Conservation (phyloP, 495 filamentous ascomycete species). For the Viridothelium virens region DNA sequence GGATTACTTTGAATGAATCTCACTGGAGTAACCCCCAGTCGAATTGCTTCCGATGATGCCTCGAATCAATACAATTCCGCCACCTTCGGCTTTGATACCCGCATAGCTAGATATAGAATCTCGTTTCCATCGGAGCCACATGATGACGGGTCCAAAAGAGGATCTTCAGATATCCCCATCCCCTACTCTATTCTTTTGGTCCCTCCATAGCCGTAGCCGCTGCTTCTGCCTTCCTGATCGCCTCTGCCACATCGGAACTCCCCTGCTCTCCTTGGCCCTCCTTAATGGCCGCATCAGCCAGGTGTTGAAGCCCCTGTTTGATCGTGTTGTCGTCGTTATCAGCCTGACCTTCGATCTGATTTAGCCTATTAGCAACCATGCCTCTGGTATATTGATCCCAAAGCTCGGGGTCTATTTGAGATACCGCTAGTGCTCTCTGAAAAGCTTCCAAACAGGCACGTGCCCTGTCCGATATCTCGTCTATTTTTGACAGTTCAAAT, state of each 20-base stretch:
- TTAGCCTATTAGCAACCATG: background rate
- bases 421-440: background rate
- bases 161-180: background rate
- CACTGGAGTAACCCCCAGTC: too few species aligned
- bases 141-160: background rate
- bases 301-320: constrained; percentile 12
- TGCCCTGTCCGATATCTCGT: constrained; percentile 4
- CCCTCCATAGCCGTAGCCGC: constrained; percentile 8
- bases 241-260: constrained; percentile 3
- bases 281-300: constrained; percentile 15
- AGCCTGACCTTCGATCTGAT: background rate
- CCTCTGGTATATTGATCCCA: background rate
- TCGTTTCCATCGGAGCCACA: background rate
- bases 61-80: too few species aligned
- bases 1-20: too few species aligned
- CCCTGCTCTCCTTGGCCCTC: constrained; percentile 11
- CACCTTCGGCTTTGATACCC: too few species aligned
- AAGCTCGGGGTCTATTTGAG: background rate
- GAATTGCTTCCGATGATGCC: too few species aligned
- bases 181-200: background rate
- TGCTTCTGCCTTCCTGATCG: constrained; percentile 2
- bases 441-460: background rate
- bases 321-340: background rate
- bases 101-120: background rate
- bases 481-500: background rate